phyloP scores from a whole-genome alignment of 129 eudicot species.

The Deinandra increscens region DNA sequence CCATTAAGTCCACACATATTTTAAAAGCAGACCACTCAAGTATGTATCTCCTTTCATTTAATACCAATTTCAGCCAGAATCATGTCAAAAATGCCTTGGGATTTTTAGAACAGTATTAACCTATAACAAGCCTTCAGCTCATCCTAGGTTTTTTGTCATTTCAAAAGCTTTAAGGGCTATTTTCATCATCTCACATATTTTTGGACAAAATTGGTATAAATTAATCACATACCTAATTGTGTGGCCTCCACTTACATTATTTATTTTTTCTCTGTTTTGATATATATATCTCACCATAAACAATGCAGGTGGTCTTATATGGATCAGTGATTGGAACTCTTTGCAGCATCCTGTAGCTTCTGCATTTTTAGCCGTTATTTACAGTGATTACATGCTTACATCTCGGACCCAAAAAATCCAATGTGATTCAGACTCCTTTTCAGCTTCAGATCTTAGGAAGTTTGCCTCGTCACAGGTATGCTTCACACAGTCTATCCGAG shows the following conservation, averaged over 20 bases:
- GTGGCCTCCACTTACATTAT: neutral
- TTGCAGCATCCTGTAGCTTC: constrained; percentile 95
- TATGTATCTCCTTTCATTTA: neutral
- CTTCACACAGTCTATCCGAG: neutral
- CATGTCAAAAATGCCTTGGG: neutral
- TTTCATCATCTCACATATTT: neutral
- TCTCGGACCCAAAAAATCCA: constrained; percentile 64
- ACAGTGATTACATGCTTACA: constrained; percentile 93
- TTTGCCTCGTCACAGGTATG: constrained; percentile 89
- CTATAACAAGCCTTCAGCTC: neutral
- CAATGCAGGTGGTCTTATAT: constrained; percentile 42
- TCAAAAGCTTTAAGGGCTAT: neutral
- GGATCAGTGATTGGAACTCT: constrained; percentile 93
- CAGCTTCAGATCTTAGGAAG: constrained; percentile 68
- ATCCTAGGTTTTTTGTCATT: neutral
- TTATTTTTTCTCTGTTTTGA: neutral
- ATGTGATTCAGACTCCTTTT: constrained; percentile 55
- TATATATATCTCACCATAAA: constrained; percentile 6
- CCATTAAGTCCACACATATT: neutral
- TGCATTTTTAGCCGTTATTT: constrained; percentile 77
- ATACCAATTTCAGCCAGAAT: constrained; percentile 1
- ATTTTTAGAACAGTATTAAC: neutral
- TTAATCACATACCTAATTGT: neutral
- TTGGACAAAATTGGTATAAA: neutral
- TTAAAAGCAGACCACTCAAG: neutral